Evolutionary conservation across 345 rosid species (phyloP).

Genomic region (Eutrema japonicum): DNA sequence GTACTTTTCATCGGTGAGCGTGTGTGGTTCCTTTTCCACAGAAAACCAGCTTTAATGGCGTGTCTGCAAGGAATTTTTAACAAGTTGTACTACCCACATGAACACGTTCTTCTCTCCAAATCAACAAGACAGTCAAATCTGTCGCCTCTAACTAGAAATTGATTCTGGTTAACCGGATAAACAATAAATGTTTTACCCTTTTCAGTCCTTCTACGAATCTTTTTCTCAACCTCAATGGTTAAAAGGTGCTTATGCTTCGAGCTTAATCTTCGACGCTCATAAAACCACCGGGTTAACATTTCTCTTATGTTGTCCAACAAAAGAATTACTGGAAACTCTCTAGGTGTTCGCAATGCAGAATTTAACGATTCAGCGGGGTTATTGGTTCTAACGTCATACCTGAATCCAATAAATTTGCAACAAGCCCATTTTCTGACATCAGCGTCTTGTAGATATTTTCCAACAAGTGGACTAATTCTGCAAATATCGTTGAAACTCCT

Average conservation of each 20-base stretch:
- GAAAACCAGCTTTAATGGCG: too few relatives aligned
- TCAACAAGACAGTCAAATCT: background rate
- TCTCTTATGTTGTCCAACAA: background rate
- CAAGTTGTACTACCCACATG: background rate
- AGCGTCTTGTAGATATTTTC: background rate
- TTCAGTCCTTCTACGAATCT: background rate
- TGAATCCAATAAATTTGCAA: background rate
- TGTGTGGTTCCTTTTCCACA: too few relatives aligned
- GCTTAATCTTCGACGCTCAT: background rate
- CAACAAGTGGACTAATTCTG: background rate
- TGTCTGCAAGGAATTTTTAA: too few relatives aligned
- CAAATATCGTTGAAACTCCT: background rate
- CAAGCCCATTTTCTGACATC: background rate
- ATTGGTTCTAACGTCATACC: background rate
- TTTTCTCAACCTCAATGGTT: background rate
- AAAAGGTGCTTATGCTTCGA: background rate
- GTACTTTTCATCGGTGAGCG: too few relatives aligned
- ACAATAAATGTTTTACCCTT: background rate
- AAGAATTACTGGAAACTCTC: background rate
- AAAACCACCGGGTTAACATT: slow-evolving; percentile 5
- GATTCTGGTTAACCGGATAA: background rate
- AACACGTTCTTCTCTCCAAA: background rate
- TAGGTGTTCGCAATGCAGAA: background rate
- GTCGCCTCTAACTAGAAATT: background rate
- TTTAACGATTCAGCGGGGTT: background rate